Conservation (phyloP, 176 grass and related monocot genomes). For the sorghum (Sorghum bicolor) region Sorghum_bicolor_NCBIv3 NC_012872.2:63819001-63819500, state of each 20-base stretch:
- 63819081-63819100: too few relatives aligned
- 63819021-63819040: too few relatives aligned
- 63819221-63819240: not conserved
- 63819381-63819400: not conserved
- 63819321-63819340: not conserved
- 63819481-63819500: not conserved
- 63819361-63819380: not conserved
- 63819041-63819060: too few relatives aligned
- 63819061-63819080: too few relatives aligned
- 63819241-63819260: not conserved
- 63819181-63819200: too few relatives aligned
- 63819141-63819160: too few relatives aligned
- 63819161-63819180: too few relatives aligned
- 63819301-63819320: not conserved
- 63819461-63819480: not conserved
- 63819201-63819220: not conserved
- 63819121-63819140: too few relatives aligned
- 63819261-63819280: not conserved
- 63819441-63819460: slow-evolving; percentile 6
- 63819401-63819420: not conserved
- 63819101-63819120: too few relatives aligned
- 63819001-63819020: too few relatives aligned
- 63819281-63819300: not conserved
- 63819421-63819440: not conserved
- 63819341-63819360: not conserved